Percentiles rank a stretch among this genome's conserved stretches.
Conservation (phyloP, 495 filamentous ascomycete genomes). For the Talaromyces nanjingensis region DNA sequence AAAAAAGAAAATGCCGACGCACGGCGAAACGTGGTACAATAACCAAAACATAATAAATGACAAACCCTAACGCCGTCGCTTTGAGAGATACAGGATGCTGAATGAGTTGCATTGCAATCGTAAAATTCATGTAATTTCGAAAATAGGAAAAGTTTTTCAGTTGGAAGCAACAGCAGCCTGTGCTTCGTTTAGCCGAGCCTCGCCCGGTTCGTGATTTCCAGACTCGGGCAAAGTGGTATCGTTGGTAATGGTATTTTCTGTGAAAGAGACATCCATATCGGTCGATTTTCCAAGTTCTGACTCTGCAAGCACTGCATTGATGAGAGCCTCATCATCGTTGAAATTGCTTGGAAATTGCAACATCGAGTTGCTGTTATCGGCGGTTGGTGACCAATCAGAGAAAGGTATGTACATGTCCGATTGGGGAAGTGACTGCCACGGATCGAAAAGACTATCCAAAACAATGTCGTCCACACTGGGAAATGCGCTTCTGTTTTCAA, state of each 20-base stretch:
- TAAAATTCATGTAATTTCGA: background rate
- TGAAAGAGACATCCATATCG: background rate
- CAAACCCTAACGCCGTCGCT: slow-evolving; percentile 1
- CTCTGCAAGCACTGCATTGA: slow-evolving; percentile 35
- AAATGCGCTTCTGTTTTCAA: slow-evolving; percentile 16
- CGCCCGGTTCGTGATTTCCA: background rate
- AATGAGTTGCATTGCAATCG: slow-evolving; percentile 1
- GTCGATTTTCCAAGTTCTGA: slow-evolving; percentile 25
- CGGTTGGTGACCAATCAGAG: slow-evolving; percentile 5
- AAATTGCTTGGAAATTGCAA: slow-evolving; percentile 10
- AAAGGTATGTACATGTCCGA: slow-evolving; percentile 8
- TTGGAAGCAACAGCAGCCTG: background rate
- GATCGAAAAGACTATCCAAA: background rate
- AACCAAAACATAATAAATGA: background rate
- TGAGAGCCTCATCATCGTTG: slow-evolving; percentile 26
- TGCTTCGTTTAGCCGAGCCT: background rate
- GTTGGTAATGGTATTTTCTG: background rate
- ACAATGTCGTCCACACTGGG: slow-evolving; percentile 1
- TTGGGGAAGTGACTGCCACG: slow-evolving; percentile 5
- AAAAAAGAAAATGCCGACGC: background rate
- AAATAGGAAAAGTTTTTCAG: background rate
- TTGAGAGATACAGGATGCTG: background rate
- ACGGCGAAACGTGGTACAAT: background rate
- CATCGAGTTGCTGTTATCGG: background rate
- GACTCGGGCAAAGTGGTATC: background rate